These are phyloP conservation scores for Beauveria sp. DNA, from an alignment of 2,329 filamentous ascomycete species.

Conservation along the genomic window DNA sequence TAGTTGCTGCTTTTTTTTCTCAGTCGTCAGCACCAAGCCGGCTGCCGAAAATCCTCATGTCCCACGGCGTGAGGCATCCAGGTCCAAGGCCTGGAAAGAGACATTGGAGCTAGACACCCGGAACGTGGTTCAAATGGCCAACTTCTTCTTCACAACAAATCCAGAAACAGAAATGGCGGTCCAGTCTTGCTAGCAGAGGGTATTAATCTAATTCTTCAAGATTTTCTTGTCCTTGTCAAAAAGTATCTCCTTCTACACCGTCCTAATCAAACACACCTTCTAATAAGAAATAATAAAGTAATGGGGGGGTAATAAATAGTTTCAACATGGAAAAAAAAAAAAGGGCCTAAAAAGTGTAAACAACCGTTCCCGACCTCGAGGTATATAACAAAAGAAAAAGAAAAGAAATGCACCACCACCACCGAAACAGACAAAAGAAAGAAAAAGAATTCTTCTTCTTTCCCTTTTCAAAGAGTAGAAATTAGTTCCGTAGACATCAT, in stretches of 20 bases:
- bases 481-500: conserved; percentile 8
- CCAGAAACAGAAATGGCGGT: background rate
- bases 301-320: background rate
- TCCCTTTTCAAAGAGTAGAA: background rate
- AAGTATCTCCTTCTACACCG: too few relatives aligned
- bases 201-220: too few relatives aligned
- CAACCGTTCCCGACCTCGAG: background rate
- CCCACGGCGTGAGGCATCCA: too few relatives aligned
- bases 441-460: background rate
- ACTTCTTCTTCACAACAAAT: too few relatives aligned
- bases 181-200: background rate
- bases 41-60: too few relatives aligned
- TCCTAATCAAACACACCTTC: background rate
- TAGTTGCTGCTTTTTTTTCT: too few relatives aligned
- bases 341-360: background rate
- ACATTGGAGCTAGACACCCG: too few relatives aligned
- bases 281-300: background rate
- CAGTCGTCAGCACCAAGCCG: too few relatives aligned
- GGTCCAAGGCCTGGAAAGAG: too few relatives aligned
- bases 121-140: too few relatives aligned
- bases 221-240: background rate
- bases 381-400: conserved; percentile 1
- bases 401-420: background rate
- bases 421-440: background rate
- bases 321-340: background rate